Evolutionary conservation across 495 filamentous ascomycete species (phyloP).

Genomic region (Delitschia confertaspora): DNA sequence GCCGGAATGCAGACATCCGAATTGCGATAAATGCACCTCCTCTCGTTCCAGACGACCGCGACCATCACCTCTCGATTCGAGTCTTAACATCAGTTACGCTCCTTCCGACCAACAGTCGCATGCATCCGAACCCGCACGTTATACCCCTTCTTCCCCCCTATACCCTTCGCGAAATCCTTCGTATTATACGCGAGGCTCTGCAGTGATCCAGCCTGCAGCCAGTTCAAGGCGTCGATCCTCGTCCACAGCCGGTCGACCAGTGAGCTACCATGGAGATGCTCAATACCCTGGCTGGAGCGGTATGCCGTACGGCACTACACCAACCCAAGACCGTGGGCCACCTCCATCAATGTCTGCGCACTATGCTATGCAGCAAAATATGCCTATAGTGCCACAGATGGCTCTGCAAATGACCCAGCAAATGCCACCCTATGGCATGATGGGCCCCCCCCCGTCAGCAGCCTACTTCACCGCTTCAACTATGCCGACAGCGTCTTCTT

Average conservation of each 20-base stretch:
- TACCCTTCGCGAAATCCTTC: conserved; percentile 11
- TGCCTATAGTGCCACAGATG: no score
- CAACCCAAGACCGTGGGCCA: conserved; percentile 11
- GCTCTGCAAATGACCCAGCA: no score
- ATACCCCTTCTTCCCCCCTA: conserved; percentile 12
- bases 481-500: conserved; percentile 4
- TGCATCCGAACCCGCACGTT: conserved; percentile 11
- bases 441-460: conserved; percentile 11
- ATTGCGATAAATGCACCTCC: conserved; percentile 16
- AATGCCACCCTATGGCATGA: conserved; percentile 10
- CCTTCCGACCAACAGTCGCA: conserved; percentile 20
- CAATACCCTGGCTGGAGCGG: neutral
- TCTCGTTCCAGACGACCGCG: conserved; percentile 5
- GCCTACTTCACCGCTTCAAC: conserved; percentile 2
- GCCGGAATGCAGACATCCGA: conserved; percentile 26
- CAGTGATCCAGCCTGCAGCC: conserved; percentile 18
- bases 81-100: conserved; percentile 15
- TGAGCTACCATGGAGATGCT: conserved; percentile 20
- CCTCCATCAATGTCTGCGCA: conserved; percentile 22
- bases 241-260: conserved; percentile 17
- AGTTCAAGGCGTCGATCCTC: conserved; percentile 14
- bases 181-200: conserved; percentile 11
- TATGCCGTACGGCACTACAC: conserved; percentile 9
- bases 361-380: conserved; percentile 10
- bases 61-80: conserved; percentile 14